Evolutionary conservation across 768 basidiomycete species (phyloP).

Genomic region (Phallus indusiatus): DNA sequence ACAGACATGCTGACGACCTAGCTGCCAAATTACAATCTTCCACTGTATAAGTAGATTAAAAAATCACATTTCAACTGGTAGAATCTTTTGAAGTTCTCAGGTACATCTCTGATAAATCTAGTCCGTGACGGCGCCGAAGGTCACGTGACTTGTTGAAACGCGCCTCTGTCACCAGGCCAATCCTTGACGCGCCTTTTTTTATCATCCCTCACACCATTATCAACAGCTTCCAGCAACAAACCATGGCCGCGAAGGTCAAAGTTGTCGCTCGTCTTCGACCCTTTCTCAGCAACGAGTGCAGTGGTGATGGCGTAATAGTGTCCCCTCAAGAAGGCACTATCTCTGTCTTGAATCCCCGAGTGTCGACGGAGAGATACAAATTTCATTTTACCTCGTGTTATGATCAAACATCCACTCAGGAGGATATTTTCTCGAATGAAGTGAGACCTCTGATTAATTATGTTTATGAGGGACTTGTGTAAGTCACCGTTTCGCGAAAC

Average conservation of each 20-base stretch:
- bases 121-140: not conserved
- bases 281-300: conserved; percentile 47
- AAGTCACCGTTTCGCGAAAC: conserved; percentile 20
- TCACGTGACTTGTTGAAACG: conserved; percentile 7
- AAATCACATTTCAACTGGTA: too few relatives aligned
- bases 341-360: conserved; percentile 61
- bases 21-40: not conserved
- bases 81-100: too few relatives aligned
- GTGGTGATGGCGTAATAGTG: conserved; percentile 52
- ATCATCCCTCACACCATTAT: not conserved
- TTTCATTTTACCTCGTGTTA: conserved; percentile 80
- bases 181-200: too few relatives aligned
- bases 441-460: conserved; percentile 72
- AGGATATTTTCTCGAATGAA: conserved; percentile 68
- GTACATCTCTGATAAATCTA: too few relatives aligned
- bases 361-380: conserved; percentile 60
- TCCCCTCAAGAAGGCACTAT: conserved; percentile 36
- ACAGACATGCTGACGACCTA: not conserved
- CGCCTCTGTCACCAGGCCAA: not conserved
- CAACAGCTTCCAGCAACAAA: not conserved
- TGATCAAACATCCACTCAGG: conserved; percentile 58
- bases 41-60: not conserved
- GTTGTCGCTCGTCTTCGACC: conserved; percentile 68
- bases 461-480: conserved; percentile 65
- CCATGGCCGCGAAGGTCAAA: conserved; percentile 38